A percentile compares a stretch with the other conserved stretches of the same genome.
Evolutionary conservation across 345 rosid genomes (phyloP).

Genomic region (Eutrema yunnanense): DNA sequence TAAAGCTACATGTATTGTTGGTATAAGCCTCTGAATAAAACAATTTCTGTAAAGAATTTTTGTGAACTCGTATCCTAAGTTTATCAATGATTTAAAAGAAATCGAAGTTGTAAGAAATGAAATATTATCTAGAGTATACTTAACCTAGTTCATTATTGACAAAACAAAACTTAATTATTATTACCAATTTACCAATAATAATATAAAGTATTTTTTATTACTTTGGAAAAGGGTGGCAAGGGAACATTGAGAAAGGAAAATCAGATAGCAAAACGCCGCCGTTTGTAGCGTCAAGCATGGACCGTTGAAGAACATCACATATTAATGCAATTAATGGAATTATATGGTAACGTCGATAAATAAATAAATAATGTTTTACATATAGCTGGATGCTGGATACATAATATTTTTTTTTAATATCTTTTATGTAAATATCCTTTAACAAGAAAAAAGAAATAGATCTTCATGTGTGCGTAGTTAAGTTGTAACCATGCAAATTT

Average conservation of each 20-base stretch:
- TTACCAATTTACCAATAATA: background rate
- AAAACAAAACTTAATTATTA: background rate
- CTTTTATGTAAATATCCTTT: background rate
- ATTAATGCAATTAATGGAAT: background rate
- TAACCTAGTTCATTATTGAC: too few species aligned
- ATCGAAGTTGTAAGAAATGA: background rate
- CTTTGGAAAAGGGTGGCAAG: conserved; percentile 19
- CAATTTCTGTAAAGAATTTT: too few species aligned
- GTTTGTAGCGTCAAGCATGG: conserved; percentile 7
- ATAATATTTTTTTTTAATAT: background rate
- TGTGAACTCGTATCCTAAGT: too few species aligned
- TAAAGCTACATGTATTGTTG: too few species aligned
- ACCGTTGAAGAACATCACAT: conserved; percentile 7
- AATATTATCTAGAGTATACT: background rate
- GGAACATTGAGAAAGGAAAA: background rate
- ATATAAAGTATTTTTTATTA: background rate
- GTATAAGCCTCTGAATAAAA: too few species aligned
- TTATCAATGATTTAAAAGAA: too few species aligned
- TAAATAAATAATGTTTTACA: background rate
- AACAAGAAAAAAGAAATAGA: too few species aligned
- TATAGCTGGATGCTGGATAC: background rate
- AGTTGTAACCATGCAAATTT: background rate
- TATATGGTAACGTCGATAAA: background rate
- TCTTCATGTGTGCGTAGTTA: background rate
- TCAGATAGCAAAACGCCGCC: conserved; percentile 4